Conservation (phyloP, 2,329 filamentous ascomycete species). For the Lachnellula occidentalis region DNA sequence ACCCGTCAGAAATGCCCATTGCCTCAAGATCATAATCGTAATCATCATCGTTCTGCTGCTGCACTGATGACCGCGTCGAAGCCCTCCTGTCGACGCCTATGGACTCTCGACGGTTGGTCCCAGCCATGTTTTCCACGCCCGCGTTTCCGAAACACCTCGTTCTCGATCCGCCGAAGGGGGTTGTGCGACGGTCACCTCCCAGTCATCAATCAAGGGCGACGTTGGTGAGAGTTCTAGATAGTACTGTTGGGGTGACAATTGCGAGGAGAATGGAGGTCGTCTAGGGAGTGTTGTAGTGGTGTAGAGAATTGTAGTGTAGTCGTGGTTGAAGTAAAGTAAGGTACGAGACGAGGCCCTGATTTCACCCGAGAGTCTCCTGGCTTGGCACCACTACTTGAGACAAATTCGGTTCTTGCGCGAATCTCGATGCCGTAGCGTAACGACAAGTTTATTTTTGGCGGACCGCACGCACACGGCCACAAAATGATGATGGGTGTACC, state of each 20-base stretch:
- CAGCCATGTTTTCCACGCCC: slow-evolving; percentile 35
- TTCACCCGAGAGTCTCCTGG: too few species aligned
- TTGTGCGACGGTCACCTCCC: slow-evolving; percentile 5
- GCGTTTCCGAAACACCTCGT: slow-evolving; percentile 12
- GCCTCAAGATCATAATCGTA: slow-evolving; percentile 48
- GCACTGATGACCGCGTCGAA: slow-evolving; percentile 39
- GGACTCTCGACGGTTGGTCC: slow-evolving; percentile 34
- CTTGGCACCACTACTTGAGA: too few species aligned
- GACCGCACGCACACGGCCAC: too few species aligned
- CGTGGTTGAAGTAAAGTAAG: neutral
- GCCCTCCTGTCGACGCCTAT: slow-evolving; percentile 37
- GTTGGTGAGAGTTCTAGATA: neutral
- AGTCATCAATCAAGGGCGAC: slow-evolving; percentile 12
- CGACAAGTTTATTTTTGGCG: too few species aligned
- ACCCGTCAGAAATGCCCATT: slow-evolving; percentile 49
- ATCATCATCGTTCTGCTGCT: slow-evolving; percentile 40
- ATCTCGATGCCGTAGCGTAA: too few species aligned
- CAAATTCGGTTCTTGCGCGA: too few species aligned
- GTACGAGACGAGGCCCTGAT: too few species aligned
- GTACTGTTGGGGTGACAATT: neutral
- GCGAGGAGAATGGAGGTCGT: neutral
- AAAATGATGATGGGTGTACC: too few species aligned
- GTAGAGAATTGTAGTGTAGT: neutral
- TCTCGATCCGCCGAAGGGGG: slow-evolving; percentile 10
- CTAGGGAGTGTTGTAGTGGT: neutral